Conservation (phyloP, 2,329 filamentous ascomycete species). For the Hortaea sp. region DNA sequence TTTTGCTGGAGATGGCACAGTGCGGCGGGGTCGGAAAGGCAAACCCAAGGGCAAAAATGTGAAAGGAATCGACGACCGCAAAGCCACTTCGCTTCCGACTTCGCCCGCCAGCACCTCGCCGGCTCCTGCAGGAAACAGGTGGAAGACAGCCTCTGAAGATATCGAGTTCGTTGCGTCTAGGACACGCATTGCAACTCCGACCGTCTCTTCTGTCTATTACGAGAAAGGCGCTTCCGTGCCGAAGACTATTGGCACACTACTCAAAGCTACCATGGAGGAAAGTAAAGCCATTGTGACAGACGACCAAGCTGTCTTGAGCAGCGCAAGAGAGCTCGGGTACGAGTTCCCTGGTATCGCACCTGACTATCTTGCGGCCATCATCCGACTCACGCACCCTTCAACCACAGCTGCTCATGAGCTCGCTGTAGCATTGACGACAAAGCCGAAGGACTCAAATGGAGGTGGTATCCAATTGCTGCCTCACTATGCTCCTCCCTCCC, state of each 20-base stretch:
- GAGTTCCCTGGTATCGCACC: constrained; percentile 45
- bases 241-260: constrained; percentile 45
- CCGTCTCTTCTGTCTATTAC: constrained; percentile 50
- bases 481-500: constrained; percentile 33
- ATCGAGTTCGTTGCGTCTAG: constrained; percentile 51
- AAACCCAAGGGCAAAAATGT: constrained; percentile 32
- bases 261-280: constrained; percentile 37
- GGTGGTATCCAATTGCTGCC: constrained; percentile 40
- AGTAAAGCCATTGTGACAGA: constrained; percentile 27
- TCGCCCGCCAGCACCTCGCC: constrained; percentile 16
- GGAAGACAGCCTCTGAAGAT: constrained; percentile 47
- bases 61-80: constrained; percentile 20
- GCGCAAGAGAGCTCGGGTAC: constrained; percentile 43
- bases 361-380: constrained; percentile 41
- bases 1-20: constrained; percentile 53
- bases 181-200: constrained; percentile 36
- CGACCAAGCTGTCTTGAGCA: constrained; percentile 33
- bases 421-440: constrained; percentile 42
- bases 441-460: constrained; percentile 22
- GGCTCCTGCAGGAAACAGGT: constrained; percentile 38
- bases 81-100: constrained; percentile 16
- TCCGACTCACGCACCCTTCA: constrained; percentile 48
- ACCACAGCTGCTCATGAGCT: constrained; percentile 50
- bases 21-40: constrained; percentile 33
- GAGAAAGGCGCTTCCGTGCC: constrained; percentile 45